Evolutionary conservation across 1,139 yeast genomes (phyloP), one percentile per base, ranked within the genome.

Genomic region (Suhomyces terraborum): DNA sequence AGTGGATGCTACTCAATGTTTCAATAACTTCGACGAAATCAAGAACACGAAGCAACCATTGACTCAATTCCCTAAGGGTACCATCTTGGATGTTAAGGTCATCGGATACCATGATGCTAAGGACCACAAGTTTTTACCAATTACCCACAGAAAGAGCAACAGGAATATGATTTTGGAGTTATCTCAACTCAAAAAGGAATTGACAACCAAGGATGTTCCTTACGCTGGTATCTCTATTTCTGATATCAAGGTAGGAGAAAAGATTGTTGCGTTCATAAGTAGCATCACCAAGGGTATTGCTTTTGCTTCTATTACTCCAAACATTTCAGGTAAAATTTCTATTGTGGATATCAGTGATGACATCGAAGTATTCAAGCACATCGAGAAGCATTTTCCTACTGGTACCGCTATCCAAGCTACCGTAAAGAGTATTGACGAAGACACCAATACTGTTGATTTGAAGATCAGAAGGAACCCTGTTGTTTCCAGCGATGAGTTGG

Each of bases 41-140:
- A 66, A 71, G 42, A 81, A 88, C 56, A 61, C 61, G 26, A 69
- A 67, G 46, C 72, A 75, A 35, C 96, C 96, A 32, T 70, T 88
- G 40, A 61, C 76, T 3, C 66, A 66, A 35, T 88, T 84, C 67
- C 69, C 75, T 42, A 74, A 68, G 45, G 91, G 84, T 36, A 78
- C 82, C 27, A 61, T 66, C 4, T 47, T 89, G 23, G 69, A 75
- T 29, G 95, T 82, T 24, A 81, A 77, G 56, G 77, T 89, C 12
- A 75, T 88, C 50, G 97, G 97, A 5, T 80, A 64, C 59, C 94
- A 84, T 59, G 94, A 88, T 61, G 74, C 82, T 10, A 79, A 82
- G 47, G 82, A 76, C 48, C 88, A 84, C 55, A 77, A 74, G 43
- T 87, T 82, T 62, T 64, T 84, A 50, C 86, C 95, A 29, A 70